Evolutionary conservation across 192 early-diverging fungal species (phyloP), one percentile per base, ranked within the genome.

Genomic region (Lobosporangium transversale): DNA sequence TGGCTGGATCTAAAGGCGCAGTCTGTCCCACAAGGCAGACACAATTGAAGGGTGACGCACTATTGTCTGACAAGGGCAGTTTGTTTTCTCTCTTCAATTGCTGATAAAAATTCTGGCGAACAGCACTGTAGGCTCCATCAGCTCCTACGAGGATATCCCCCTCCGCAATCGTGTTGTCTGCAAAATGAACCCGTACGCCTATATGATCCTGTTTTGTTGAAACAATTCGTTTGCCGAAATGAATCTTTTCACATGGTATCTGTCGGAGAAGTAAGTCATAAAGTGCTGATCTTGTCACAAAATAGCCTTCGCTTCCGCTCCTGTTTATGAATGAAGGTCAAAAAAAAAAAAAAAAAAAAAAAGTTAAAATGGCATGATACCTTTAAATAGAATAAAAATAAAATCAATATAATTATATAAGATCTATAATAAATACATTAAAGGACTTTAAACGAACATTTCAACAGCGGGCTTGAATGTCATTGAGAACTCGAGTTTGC

Each of bases 91-190:
- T 27, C 43, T 47, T 44, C 20, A 70, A 23, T 7, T 17, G 30
- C 11, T 53, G 9, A 26, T 62, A 70, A 12, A 62, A 7, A 49
- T 32, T 36, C 26, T 70, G 59, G 0, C 68, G 59, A 11, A 70
- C 59, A 10, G 31, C 51, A 21, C 57, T 60, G 31, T 62, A 53
- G 0, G 58, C 57, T 2, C 67, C 67, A 26, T 69, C 67, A 17
- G 58, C 57, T 0, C 67, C 67, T 0, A 69, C 68, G 32, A 70
- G 43, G 14, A 70, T 54, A 10, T 61, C 53, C 1, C 68, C 68
- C 7, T 70, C 52, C 32, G 11, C 0, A 15, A 27, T 23, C 4
- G 52, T 14, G 7, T 48, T 48, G 18, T 70, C 59, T 0, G 68
- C 44, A 23, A 42, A 70, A 5, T 24, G 26, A n/a, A 58, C 36